Conservation (phyloP, 140 eudicot genomes). For the Senecio squalidus region DNA sequence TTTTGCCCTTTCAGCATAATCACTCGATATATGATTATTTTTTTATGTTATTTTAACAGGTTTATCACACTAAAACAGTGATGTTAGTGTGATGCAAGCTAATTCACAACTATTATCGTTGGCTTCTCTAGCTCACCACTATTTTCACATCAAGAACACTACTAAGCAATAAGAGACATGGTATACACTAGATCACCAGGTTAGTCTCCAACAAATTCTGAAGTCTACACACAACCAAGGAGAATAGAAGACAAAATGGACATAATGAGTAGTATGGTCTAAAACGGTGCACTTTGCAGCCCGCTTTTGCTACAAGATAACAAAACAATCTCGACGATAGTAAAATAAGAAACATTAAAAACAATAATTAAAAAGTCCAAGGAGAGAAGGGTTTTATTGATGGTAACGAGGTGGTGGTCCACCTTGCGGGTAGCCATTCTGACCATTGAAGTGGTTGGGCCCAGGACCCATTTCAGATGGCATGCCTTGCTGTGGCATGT, state of each 20-base stretch:
- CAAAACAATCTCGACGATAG: slow-evolving; percentile 30
- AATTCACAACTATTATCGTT: too few species aligned
- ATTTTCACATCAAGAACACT: neutral
- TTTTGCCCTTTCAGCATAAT: too few species aligned
- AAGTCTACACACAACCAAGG: slow-evolving; percentile 6
- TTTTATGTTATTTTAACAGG: too few species aligned
- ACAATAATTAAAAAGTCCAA: neutral
- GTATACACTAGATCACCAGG: slow-evolving; percentile 1
- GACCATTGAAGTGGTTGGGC: slow-evolving; percentile 39
- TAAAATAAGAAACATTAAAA: neutral
- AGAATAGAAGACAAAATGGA: neutral
- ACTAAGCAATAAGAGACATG: slow-evolving; percentile 8
- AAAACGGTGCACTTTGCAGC: neutral
- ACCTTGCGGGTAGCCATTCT: slow-evolving; percentile 46
- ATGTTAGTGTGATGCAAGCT: too few species aligned
- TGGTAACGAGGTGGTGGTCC: slow-evolving; percentile 58
- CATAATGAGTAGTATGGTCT: slow-evolving; percentile 9
- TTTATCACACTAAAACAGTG: too few species aligned
- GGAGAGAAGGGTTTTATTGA: slow-evolving; percentile 28
- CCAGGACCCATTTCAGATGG: slow-evolving; percentile 40
- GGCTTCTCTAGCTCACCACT: too few species aligned
- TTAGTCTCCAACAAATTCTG: slow-evolving; percentile 7
- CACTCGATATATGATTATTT: too few species aligned
- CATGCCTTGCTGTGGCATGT: slow-evolving; percentile 51
- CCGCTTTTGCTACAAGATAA: slow-evolving; percentile 16